Percentiles rank a stretch among this genome's conserved stretches.
Evolutionary conservation across 805 yeast species (phyloP).

Genomic region (Teunomyces funiuensis): DNA sequence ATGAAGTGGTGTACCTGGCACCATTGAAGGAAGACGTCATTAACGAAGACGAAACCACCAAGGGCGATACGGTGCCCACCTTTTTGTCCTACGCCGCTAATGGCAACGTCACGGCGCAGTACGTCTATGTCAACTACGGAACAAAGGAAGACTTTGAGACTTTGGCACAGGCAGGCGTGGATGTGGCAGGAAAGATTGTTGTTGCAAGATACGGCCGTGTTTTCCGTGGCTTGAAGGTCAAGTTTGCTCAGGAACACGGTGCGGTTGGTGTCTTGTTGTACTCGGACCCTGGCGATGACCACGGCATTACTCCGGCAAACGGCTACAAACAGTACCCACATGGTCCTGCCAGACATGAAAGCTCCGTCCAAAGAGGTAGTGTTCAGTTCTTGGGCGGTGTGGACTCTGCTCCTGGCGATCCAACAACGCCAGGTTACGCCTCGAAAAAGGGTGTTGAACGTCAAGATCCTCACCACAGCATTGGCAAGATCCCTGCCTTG

Average conservation of each 20-base stretch:
- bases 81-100: slow-evolving; percentile 66
- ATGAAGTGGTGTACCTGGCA: slow-evolving; percentile 46
- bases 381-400: slow-evolving; percentile 54
- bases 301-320: slow-evolving; percentile 50
- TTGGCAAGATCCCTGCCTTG: slow-evolving; percentile 40
- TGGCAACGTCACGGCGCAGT: slow-evolving; percentile 58
- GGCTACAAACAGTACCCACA: slow-evolving; percentile 60
- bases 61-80: slow-evolving; percentile 45
- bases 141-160: slow-evolving; percentile 50
- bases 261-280: slow-evolving; percentile 61
- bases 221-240: slow-evolving; percentile 56
- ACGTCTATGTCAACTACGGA: slow-evolving; percentile 63
- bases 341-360: slow-evolving; percentile 66
- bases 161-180: slow-evolving; percentile 40
- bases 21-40: slow-evolving; percentile 50
- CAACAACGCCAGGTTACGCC: slow-evolving; percentile 73
- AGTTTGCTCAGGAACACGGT: slow-evolving; percentile 61
- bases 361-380: slow-evolving; percentile 61
- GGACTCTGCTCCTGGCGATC: slow-evolving; percentile 65
- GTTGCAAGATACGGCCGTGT: slow-evolving; percentile 54
- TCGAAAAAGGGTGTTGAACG: slow-evolving; percentile 45
- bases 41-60: slow-evolving; percentile 39
- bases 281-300: slow-evolving; percentile 61
- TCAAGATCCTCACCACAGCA: slow-evolving; percentile 35
- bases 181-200: slow-evolving; percentile 55